These are phyloP conservation scores for Trichophyton mentagrophytes DNA, from an alignment of 2,329 filamentous ascomycete species.

Conservation along the genomic window DNA sequence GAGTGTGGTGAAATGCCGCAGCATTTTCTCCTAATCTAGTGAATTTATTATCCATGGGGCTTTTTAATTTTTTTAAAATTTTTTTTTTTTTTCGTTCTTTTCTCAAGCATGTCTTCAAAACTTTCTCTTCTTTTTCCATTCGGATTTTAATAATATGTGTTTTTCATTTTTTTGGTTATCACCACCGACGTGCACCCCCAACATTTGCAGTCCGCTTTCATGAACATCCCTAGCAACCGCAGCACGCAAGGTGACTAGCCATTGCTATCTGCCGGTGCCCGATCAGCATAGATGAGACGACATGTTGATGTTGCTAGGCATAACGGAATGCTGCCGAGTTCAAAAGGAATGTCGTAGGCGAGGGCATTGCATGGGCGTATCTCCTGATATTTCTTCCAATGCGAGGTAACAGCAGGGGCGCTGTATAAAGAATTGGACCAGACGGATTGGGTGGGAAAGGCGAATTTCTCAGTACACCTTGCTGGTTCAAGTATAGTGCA, in stretches of 20 bases:
- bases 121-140: too few species aligned
- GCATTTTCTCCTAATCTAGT: neutral
- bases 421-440: constrained; percentile 1
- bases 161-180: neutral
- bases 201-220: neutral
- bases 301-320: neutral
- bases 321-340: neutral
- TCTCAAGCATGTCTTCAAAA: neutral
- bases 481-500: neutral
- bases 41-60: too few species aligned
- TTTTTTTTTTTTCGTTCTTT: neutral
- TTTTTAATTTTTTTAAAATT: neutral
- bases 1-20: neutral
- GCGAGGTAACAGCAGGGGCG: constrained; percentile 1
- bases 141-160: neutral
- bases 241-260: neutral
- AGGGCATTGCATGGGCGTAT: neutral
- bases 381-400: constrained; percentile 2
- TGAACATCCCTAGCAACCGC: neutral
- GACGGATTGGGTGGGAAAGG: neutral
- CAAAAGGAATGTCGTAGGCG: neutral
- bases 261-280: neutral
- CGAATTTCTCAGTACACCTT: neutral
- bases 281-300: neutral
- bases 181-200: neutral